Evolutionary conservation across 306 rosid species (phyloP).

Genomic region (Acmispon strigosus): DNA sequence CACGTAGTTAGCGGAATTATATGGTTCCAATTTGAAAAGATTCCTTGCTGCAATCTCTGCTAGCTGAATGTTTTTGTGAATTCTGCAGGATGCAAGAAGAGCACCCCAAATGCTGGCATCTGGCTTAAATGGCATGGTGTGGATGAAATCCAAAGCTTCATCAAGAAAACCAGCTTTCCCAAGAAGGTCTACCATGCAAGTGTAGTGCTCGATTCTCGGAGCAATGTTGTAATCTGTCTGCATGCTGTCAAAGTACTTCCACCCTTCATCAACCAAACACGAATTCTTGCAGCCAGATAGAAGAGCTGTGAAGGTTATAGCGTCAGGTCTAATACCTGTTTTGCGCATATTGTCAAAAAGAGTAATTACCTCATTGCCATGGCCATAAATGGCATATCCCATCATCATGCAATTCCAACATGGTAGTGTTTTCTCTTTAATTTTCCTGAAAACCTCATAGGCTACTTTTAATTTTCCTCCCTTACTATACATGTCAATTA

Average conservation of each 20-base stretch:
- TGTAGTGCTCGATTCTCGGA: slow-evolving; percentile 66
- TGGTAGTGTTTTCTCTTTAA: slow-evolving; percentile 44
- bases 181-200: slow-evolving; percentile 77
- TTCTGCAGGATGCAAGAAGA: slow-evolving; percentile 49
- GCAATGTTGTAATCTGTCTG: slow-evolving; percentile 36
- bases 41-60: slow-evolving; percentile 55
- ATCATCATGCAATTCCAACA: slow-evolving; percentile 84
- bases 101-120: slow-evolving; percentile 72
- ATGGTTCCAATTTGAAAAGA: slow-evolving; percentile 57
- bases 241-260: slow-evolving; percentile 66
- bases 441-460: slow-evolving; percentile 40
- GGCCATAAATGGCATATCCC: slow-evolving; percentile 58
- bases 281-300: slow-evolving; percentile 74
- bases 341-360: slow-evolving; percentile 42
- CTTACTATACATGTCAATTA: slow-evolving; percentile 57
- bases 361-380: slow-evolving; percentile 41
- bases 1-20: slow-evolving; percentile 51
- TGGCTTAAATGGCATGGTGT: slow-evolving; percentile 43
- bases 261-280: slow-evolving; percentile 56
- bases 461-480: slow-evolving; percentile 49
- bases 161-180: slow-evolving; percentile 69
- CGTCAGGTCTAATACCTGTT: slow-evolving; percentile 42
- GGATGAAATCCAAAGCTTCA: slow-evolving; percentile 63
- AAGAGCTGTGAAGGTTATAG: slow-evolving; percentile 58
- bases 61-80: slow-evolving; percentile 38